A percentile compares a stretch with the other conserved stretches of the same genome.
Conservation (phyloP, 2,329 filamentous ascomycete genomes). For the Bipolaris sorokiniana region DNA sequence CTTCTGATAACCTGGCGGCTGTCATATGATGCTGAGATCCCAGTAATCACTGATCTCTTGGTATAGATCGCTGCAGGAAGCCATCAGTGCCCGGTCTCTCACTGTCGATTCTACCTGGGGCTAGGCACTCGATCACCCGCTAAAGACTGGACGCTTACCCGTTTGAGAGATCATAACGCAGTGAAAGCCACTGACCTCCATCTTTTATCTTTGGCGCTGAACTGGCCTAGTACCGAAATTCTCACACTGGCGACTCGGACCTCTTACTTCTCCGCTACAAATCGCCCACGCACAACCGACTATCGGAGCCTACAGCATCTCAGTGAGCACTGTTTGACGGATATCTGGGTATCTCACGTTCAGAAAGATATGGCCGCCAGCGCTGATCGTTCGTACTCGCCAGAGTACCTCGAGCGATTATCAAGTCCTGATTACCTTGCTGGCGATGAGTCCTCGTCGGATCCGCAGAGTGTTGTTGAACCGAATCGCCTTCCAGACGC, state of each 20-base stretch:
- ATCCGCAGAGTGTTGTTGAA: not conserved
- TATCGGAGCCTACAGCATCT: not conserved
- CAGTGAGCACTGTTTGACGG: not conserved
- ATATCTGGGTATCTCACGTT: not conserved
- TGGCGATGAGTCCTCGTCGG: not conserved
- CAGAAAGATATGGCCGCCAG: not conserved
- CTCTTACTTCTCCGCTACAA: too few relatives aligned
- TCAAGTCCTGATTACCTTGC: not conserved
- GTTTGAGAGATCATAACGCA: not conserved
- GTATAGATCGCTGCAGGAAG: not conserved
- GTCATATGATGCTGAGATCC: too few relatives aligned
- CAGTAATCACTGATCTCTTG: not conserved
- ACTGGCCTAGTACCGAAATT: not conserved
- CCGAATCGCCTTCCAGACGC: not conserved
- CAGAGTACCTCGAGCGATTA: conserved; percentile 1
- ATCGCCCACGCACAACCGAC: not conserved
- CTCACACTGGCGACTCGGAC: not conserved
- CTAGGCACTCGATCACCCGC: not conserved
- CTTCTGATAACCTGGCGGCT: too few relatives aligned
- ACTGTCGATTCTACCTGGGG: not conserved
- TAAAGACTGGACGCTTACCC: not conserved
- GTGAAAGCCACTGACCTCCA: not conserved
- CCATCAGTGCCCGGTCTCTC: not conserved
- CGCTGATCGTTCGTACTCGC: not conserved
- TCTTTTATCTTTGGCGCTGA: not conserved